phyloP scores from a whole-genome alignment of 2,329 filamentous ascomycete species.

The Fusarium buharicum region DNA sequence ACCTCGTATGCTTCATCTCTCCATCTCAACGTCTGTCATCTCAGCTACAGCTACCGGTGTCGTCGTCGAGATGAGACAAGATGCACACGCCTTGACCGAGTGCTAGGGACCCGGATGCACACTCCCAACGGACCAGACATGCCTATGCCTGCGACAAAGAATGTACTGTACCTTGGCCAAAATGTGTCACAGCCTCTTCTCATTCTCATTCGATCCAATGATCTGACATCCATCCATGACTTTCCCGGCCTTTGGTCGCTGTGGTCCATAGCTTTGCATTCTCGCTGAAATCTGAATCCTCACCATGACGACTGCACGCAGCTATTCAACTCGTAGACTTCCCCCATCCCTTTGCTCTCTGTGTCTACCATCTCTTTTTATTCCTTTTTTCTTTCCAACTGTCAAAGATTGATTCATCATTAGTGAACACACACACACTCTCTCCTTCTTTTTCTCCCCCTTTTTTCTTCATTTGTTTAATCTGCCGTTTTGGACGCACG shows the following conservation, averaged over 20 bases:
- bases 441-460: not conserved
- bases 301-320: slow-evolving; percentile 31
- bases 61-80: not conserved
- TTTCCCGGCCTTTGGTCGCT: slow-evolving; percentile 17
- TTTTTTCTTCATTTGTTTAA: not conserved
- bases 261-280: slow-evolving; percentile 12
- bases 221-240: slow-evolving; percentile 31
- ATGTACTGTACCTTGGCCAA: slow-evolving; percentile 27
- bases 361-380: not conserved
- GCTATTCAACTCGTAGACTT: slow-evolving; percentile 8
- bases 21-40: not conserved
- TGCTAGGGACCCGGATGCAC: slow-evolving; percentile 2
- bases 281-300: slow-evolving; percentile 21
- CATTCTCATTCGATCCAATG: slow-evolving; percentile 41
- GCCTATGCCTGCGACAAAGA: slow-evolving; percentile 16
- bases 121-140: slow-evolving; percentile 6
- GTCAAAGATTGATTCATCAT: slow-evolving; percentile 8
- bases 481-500: not conserved
- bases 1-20: slow-evolving; percentile 3
- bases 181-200: slow-evolving; percentile 11
- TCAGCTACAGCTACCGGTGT: not conserved
- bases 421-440: slow-evolving; percentile 13
- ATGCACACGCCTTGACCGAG: slow-evolving; percentile 9
- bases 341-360: not conserved
- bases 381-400: slow-evolving; percentile 17